A percentile compares a stretch with the other conserved stretches of the same genome.
Conservation (phyloP, 306 rosid species). For the Bauhinia variegata region DNA sequence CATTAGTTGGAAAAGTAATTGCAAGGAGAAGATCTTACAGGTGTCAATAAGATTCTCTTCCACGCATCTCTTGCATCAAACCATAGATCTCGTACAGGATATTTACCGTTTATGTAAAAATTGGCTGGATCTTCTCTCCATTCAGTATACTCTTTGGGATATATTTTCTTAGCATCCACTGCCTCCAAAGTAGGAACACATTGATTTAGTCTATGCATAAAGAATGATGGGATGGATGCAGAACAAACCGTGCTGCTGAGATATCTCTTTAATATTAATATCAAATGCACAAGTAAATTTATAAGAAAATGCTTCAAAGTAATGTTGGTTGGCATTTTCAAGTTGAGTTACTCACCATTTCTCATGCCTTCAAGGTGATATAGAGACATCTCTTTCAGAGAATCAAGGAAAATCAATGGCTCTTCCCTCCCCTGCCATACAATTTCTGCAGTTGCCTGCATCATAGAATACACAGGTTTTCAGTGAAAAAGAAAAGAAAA, state of each 20-base stretch:
- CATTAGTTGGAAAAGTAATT: slow-evolving; percentile 23
- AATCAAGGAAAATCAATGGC: slow-evolving; percentile 66
- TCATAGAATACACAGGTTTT: slow-evolving; percentile 29
- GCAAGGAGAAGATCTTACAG: slow-evolving; percentile 53
- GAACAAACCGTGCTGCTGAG: too few relatives aligned
- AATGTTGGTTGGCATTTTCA: neutral
- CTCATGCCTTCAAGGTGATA: slow-evolving; percentile 83
- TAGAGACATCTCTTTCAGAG: slow-evolving; percentile 68
- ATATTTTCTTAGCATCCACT: slow-evolving; percentile 56
- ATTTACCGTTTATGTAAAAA: slow-evolving; percentile 60
- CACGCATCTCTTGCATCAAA: slow-evolving; percentile 67
- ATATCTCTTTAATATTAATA: too few relatives aligned
- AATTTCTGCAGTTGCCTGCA: slow-evolving; percentile 79
- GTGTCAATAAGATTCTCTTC: slow-evolving; percentile 68
- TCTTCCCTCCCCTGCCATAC: slow-evolving; percentile 67
- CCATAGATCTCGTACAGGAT: slow-evolving; percentile 71
- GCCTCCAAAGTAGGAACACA: slow-evolving; percentile 65
- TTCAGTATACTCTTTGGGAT: slow-evolving; percentile 53
- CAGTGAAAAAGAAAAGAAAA: slow-evolving; percentile 22
- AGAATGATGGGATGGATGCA: slow-evolving; percentile 21
- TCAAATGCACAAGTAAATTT: neutral
- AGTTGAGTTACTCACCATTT: slow-evolving; percentile 62
- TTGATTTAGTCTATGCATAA: slow-evolving; percentile 49
- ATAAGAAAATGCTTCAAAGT: neutral
- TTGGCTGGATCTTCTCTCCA: slow-evolving; percentile 88